phyloP scores from a whole-genome alignment of 2,329 filamentous ascomycete genomes.

The Ceratocystis cubensis region DNA sequence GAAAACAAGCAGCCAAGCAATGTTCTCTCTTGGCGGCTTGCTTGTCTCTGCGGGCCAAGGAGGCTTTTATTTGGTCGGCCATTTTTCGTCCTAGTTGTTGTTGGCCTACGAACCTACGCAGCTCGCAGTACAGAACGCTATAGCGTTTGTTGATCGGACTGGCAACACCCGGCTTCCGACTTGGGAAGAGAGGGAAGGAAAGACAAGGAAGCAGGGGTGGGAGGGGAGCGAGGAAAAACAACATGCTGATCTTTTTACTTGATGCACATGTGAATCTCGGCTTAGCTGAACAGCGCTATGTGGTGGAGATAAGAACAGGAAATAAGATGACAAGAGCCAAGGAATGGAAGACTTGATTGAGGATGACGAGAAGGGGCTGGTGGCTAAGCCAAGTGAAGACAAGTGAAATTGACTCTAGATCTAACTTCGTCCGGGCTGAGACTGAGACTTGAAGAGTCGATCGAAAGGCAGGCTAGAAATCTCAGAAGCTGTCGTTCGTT shows the following conservation, averaged over 20 bases:
- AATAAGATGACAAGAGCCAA: not conserved
- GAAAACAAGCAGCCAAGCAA: no score
- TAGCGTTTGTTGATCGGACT: no score
- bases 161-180: no score
- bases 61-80: no score
- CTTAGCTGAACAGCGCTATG: not conserved
- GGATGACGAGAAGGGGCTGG: not conserved
- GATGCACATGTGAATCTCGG: not conserved
- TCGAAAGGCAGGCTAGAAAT: not conserved
- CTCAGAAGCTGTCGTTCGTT: not conserved
- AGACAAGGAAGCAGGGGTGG: not conserved
- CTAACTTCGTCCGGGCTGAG: not conserved
- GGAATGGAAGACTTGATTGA: not conserved
- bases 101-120: no score
- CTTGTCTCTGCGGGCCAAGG: no score
- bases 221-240: not conserved
- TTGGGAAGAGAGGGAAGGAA: not conserved
- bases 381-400: no score
- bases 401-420: no score
- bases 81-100: no score
- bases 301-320: not conserved
- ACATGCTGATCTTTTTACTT: not conserved
- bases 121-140: no score
- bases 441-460: not conserved
- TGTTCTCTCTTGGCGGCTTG: no score